Base-by-base conservation (phyloP, 345 rosid genomes). In the Eucalyptus marginata region DNA sequence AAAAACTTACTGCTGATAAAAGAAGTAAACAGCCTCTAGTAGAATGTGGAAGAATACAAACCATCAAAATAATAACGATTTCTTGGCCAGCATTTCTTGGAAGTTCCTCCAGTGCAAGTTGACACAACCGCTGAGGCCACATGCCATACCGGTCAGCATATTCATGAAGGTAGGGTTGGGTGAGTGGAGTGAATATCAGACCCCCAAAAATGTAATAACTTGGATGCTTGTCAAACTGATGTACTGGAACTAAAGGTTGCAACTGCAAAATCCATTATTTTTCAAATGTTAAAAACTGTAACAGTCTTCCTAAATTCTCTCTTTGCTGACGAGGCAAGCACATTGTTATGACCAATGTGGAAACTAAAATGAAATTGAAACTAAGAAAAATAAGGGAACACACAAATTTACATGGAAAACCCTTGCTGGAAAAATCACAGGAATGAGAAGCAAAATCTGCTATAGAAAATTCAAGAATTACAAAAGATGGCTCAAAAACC, bases 191-290 rank as follows among this genome's bases (percentile, higher is more conserved):
- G 91, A 96, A 96, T 87, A 94, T 97, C 88, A 97, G 92, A 52
- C 98, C 99, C n/a, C 96, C 98, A 91, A 96, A 97, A 18, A 97
- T 97, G 91, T 95, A 97, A 91, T 95, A 97, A 91, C 98, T 95
- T 24, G 98, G 98, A 90, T 92, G 95, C 92, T 93, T 92, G 88
- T 96, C 98, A 76, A 94, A 96, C 76, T 97, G 98, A 92, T 92
- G 97, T 88, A 96, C 99, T 20, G 99, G 97, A 92, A 96, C 98
- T 47, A 96, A 94, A 3, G 95, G 96, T 90, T 93, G 96, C 95
- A 96, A 89, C 97, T 96, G 95, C 94, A 90, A 92, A 87, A 86
- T 64, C 50, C 49, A 58, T 18, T 59, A 9, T 17, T 33, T 18
- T 71, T 33, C 81, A 71, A 71, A 71, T 33, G 81, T 71, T 33